A percentile compares a stretch with the other conserved stretches of the same genome.
Conservation (phyloP, 805 yeast genomes). For the Sugiyamaella smithiae region DNA sequence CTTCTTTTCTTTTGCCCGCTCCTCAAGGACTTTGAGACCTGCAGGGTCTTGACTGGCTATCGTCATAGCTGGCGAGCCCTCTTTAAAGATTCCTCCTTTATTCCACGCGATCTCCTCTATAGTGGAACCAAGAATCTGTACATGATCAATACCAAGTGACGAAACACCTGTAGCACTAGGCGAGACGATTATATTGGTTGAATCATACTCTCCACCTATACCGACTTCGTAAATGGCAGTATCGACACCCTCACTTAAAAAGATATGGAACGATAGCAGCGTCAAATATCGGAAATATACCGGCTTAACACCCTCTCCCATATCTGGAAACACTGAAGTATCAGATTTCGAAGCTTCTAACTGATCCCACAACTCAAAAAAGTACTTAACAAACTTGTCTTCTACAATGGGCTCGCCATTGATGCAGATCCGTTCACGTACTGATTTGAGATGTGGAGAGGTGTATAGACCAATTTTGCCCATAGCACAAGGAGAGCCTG, state of each 20-base stretch:
- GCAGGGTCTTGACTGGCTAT: conserved; percentile 51
- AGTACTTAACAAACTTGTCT: conserved; percentile 77
- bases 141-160: conserved; percentile 89
- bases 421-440: conserved; percentile 85
- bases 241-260: conserved; percentile 83
- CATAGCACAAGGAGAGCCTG: conserved; percentile 31
- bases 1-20: conserved; percentile 66
- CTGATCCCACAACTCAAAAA: conserved; percentile 91
- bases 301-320: conserved; percentile 74
- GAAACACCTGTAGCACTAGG: conserved; percentile 87
- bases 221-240: conserved; percentile 97
- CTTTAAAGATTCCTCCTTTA: conserved; percentile 88
- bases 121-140: conserved; percentile 79
- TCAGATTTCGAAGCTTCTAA: conserved; percentile 60
- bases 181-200: conserved; percentile 79
- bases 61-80: conserved; percentile 61
- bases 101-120: conserved; percentile 93
- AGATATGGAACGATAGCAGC: conserved; percentile 84
- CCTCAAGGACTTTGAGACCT: conserved; percentile 47
- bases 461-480: conserved; percentile 87
- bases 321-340: conserved; percentile 60
- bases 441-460: conserved; percentile 92
- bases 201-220: conserved; percentile 95
- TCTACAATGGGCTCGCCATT: conserved; percentile 84
- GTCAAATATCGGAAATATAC: conserved; percentile 92